These are phyloP conservation scores for Fusarium sp. DNA, from an alignment of 2,329 filamentous ascomycete genomes.

Conservation along the genomic window DNA sequence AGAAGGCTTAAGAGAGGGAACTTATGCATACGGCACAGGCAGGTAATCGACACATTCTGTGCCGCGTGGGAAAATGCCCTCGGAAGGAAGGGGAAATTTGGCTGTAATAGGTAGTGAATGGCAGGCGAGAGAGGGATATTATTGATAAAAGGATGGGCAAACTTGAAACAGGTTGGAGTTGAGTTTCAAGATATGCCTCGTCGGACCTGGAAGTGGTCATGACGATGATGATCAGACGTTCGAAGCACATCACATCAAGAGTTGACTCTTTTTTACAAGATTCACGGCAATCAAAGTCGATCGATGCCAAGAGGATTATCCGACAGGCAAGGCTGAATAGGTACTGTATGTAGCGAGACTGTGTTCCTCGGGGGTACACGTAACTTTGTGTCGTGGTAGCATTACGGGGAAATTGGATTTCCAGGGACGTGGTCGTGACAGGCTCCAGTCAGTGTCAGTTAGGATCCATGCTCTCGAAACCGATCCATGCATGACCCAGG, in stretches of 20 bases:
- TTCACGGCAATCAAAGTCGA: neutral
- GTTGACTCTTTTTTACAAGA: neutral
- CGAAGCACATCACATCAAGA: neutral
- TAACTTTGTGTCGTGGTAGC: neutral
- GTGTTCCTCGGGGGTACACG: neutral
- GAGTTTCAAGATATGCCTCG: slow-evolving; percentile 38
- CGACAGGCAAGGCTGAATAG: slow-evolving; percentile 6
- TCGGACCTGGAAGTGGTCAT: slow-evolving; percentile 23
- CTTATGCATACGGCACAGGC: slow-evolving; percentile 7
- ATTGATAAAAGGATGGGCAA: slow-evolving; percentile 4
- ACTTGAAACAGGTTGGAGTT: slow-evolving; percentile 28
- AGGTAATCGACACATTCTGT: neutral
- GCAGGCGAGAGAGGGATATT: slow-evolving; percentile 16
- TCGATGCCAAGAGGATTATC: neutral
- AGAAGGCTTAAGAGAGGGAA: slow-evolving; percentile 2
- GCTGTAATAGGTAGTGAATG: neutral
- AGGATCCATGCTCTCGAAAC: slow-evolving; percentile 31
- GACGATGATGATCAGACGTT: slow-evolving; percentile 1
- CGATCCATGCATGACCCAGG: slow-evolving; percentile 20
- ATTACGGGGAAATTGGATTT: slow-evolving; percentile 32
- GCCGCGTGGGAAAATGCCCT: neutral
- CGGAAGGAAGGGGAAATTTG: neutral
- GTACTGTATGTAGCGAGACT: no score
- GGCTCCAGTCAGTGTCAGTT: slow-evolving; percentile 29
- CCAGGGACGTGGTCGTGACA: slow-evolving; percentile 38